phyloP scores from a whole-genome alignment of 2,329 filamentous ascomycete species.

The Aplosporella prunicola region DNA sequence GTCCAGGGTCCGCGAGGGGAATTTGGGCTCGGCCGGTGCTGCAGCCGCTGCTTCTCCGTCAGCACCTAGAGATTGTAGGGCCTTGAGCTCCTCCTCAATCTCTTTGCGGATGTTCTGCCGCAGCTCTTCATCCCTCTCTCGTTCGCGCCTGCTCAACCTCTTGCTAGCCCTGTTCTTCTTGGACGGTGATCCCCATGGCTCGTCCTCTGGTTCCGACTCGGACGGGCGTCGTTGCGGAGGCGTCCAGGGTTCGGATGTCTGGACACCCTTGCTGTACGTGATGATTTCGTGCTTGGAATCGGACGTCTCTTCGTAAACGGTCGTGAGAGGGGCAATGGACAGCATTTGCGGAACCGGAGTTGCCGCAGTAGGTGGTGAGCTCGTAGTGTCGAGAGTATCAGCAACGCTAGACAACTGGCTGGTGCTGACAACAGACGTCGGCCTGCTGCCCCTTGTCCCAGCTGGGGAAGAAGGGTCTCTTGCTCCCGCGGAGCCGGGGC shows the following conservation, averaged over 20 bases:
- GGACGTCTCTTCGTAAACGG: slow-evolving; percentile 71
- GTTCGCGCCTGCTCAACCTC: slow-evolving; percentile 66
- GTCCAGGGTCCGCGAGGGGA: slow-evolving; percentile 70
- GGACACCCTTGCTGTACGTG: slow-evolving; percentile 94
- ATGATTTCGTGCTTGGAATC: slow-evolving; percentile 68
- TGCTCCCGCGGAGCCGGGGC: slow-evolving; percentile 58
- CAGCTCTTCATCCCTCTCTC: slow-evolving; percentile 81
- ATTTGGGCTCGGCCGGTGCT: slow-evolving; percentile 39
- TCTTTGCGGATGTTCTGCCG: slow-evolving; percentile 75
- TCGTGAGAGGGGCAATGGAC: slow-evolving; percentile 62
- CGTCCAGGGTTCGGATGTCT: slow-evolving; percentile 72
- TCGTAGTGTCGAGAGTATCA: slow-evolving; percentile 40
- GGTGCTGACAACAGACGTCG: slow-evolving; percentile 76
- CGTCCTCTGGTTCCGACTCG: slow-evolving; percentile 52
- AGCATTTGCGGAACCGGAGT: slow-evolving; percentile 55
- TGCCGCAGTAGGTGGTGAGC: slow-evolving; percentile 30
- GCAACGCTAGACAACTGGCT: slow-evolving; percentile 56
- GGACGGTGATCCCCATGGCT: slow-evolving; percentile 42
- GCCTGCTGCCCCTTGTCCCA: slow-evolving; percentile 54
- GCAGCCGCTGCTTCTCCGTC: slow-evolving; percentile 34
- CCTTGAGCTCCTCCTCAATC: slow-evolving; percentile 83
- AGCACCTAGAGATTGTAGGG: slow-evolving; percentile 41
- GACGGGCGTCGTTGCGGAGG: slow-evolving; percentile 43
- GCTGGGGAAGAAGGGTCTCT: slow-evolving; percentile 35
- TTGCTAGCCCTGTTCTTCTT: slow-evolving; percentile 52